Evolutionary conservation across 176 grass and related monocot genomes (phyloP).

Genomic region (Zoysia pacifica): DNA sequence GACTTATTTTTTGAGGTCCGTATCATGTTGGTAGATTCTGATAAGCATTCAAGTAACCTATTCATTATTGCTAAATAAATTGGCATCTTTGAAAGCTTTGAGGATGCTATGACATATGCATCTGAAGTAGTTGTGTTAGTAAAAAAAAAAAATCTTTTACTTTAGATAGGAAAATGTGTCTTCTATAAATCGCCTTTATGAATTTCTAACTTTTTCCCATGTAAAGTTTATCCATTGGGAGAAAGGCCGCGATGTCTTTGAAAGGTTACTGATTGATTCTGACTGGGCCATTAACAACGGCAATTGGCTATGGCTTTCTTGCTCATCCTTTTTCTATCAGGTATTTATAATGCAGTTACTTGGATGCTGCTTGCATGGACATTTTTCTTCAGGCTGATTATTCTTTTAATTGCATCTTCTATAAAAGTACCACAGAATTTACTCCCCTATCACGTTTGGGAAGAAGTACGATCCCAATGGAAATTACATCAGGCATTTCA

Average conservation of each 20-base stretch:
- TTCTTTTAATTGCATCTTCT: not conserved
- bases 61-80: not conserved
- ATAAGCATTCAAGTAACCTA: not conserved
- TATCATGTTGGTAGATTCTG: slow-evolving; percentile 1
- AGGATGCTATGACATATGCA: not conserved
- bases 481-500: slow-evolving; percentile 85
- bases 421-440: slow-evolving; percentile 76
- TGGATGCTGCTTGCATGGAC: not conserved
- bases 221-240: slow-evolving; percentile 94
- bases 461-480: slow-evolving; percentile 92
- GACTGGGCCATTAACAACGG: slow-evolving; percentile 95
- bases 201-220: slow-evolving; percentile 11
- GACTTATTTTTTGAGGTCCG: not conserved
- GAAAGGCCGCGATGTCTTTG: slow-evolving; percentile 87
- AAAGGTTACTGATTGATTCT: slow-evolving; percentile 85
- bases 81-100: not conserved
- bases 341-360: slow-evolving; percentile 18
- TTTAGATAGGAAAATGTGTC: not conserved
- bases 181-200: not conserved
- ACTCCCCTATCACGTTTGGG: slow-evolving; percentile 87
- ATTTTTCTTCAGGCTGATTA: slow-evolving; percentile 32
- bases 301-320: slow-evolving; percentile 94
- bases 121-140: not conserved
- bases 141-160: not conserved
- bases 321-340: slow-evolving; percentile 97